Conservation (phyloP, 2,329 filamentous ascomycete species). For the Hypoxylon sp. region DNA sequence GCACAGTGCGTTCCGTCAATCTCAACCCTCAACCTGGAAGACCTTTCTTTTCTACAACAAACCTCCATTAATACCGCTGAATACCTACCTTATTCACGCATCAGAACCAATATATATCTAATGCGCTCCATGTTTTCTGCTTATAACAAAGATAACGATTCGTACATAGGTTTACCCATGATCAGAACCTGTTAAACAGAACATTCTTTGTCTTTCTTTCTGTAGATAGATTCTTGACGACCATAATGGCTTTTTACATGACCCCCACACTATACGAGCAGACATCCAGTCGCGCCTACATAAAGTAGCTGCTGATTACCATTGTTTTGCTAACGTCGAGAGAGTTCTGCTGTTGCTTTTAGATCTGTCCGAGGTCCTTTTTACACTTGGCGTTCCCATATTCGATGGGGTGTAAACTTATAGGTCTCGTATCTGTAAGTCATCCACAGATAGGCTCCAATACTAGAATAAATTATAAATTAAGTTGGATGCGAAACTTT, state of each 20-base stretch:
- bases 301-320: conserved; percentile 3
- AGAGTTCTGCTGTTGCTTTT: conserved; percentile 26
- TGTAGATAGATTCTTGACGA: background rate
- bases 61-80: background rate
- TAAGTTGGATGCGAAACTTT: conserved; percentile 23
- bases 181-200: too few relatives aligned
- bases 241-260: background rate
- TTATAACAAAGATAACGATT: too few relatives aligned
- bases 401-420: conserved; percentile 34
- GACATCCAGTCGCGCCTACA: conserved; percentile 1
- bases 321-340: conserved; percentile 9
- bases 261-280: conserved; percentile 20
- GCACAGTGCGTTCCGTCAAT: conserved; percentile 2
- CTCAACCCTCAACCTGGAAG: background rate
- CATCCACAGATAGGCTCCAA: conserved; percentile 29
- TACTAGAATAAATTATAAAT: conserved; percentile 18
- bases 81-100: background rate
- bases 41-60: background rate
- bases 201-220: background rate
- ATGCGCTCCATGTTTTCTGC: background rate
- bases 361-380: conserved; percentile 19
- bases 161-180: too few relatives aligned
- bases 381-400: conserved; percentile 36
- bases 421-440: conserved; percentile 38
- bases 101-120: background rate